Evolutionary conservation across 441 rosid genomes (phyloP).

Genomic region (Pelargonium citronellum): DNA sequence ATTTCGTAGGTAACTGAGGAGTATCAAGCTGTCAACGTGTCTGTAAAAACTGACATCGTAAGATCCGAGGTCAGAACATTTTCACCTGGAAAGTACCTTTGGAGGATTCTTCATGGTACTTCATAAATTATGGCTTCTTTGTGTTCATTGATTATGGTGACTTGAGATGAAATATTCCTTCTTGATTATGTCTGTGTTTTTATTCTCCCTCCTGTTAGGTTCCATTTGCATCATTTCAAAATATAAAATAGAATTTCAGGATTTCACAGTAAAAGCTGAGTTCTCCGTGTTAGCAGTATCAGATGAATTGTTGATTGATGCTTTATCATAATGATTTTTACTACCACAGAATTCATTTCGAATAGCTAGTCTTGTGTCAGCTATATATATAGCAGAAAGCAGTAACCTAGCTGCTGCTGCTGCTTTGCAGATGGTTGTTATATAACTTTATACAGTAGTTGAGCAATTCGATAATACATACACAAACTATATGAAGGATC

Average conservation of each 20-base stretch:
- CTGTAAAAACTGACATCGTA: constrained; percentile 68
- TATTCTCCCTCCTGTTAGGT: neutral
- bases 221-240: neutral
- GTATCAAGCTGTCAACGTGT: constrained; percentile 89
- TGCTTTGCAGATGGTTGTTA: too few species aligned
- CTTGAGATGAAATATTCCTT: neutral
- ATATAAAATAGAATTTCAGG: neutral
- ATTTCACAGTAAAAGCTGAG: neutral
- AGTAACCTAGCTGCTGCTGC: too few species aligned
- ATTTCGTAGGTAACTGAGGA: constrained; percentile 70
- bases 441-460: too few species aligned
- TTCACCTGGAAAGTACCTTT: constrained; percentile 21
- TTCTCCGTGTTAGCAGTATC: neutral
- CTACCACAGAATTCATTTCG: too few species aligned
- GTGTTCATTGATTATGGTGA: constrained; percentile 3
- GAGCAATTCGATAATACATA: too few species aligned
- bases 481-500: too few species aligned
- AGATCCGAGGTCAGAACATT: constrained; percentile 68
- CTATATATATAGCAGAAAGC: too few species aligned
- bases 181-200: neutral
- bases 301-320: neutral
- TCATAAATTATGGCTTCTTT: constrained; percentile 2
- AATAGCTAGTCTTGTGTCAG: too few species aligned
- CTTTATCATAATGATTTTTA: too few species aligned
- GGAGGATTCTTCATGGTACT: constrained; percentile 14